Conservation (phyloP, 2,329 filamentous ascomycete species). For the Raffaelea deltoideospora region DNA sequence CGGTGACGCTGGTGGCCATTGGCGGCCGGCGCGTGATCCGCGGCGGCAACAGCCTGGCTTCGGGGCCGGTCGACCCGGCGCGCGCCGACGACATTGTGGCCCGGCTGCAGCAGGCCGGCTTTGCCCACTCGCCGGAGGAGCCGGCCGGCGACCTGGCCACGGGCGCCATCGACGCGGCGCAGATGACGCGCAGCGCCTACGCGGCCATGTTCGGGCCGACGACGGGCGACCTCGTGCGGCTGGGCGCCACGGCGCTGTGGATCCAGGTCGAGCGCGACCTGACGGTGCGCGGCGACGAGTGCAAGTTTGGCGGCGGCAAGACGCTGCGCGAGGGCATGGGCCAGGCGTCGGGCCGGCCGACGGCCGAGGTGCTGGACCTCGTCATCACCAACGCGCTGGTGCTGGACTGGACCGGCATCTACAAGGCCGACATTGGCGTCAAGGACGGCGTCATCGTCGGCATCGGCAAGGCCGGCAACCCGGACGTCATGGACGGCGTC, state of each 20-base stretch:
- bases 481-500: slow-evolving; percentile 91
- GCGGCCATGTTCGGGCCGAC: slow-evolving; percentile 86
- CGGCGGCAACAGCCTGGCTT: slow-evolving; percentile 70
- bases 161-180: slow-evolving; percentile 46
- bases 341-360: slow-evolving; percentile 63
- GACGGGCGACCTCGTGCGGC: slow-evolving; percentile 65
- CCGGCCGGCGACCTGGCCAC: slow-evolving; percentile 33
- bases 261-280: slow-evolving; percentile 76
- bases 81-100: slow-evolving; percentile 51
- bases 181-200: slow-evolving; percentile 68
- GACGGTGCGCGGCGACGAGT: slow-evolving; percentile 81
- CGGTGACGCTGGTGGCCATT: slow-evolving; percentile 80
- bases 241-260: slow-evolving; percentile 81
- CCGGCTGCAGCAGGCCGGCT: slow-evolving; percentile 56
- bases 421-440: slow-evolving; percentile 92
- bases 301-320: slow-evolving; percentile 89
- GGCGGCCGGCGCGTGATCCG: slow-evolving; percentile 64
- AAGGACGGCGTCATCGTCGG: slow-evolving; percentile 75
- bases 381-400: slow-evolving; percentile 84
- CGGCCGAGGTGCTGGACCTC: slow-evolving; percentile 62
- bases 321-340: slow-evolving; percentile 92
- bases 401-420: slow-evolving; percentile 83
- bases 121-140: slow-evolving; percentile 57
- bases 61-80: slow-evolving; percentile 51
- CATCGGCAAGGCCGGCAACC: slow-evolving; percentile 90